Conservation (phyloP, 345 rosid genomes). For the Boechera retrofracta region DNA sequence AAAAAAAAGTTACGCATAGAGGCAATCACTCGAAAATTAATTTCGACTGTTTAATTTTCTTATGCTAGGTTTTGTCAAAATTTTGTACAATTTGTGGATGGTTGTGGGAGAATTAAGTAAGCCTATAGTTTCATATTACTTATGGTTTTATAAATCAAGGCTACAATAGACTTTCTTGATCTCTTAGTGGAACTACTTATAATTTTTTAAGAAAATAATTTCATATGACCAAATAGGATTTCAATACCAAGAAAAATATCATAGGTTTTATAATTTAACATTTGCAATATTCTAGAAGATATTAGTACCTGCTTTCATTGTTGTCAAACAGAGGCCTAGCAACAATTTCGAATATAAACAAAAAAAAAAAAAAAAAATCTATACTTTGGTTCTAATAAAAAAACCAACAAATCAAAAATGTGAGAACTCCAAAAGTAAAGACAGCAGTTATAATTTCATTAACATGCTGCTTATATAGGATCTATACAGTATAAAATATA, state of each 20-base stretch:
- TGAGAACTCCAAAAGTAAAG: constrained; percentile 5
- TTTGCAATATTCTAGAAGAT: neutral
- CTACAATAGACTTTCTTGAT: neutral
- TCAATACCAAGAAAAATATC: neutral
- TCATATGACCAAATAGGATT: neutral
- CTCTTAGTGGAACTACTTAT: neutral
- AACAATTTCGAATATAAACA: neutral
- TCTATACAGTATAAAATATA: neutral
- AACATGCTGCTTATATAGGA: constrained; percentile 3
- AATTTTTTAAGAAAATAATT: neutral
- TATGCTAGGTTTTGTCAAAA: too few relatives aligned
- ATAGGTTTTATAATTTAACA: neutral
- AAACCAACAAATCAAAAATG: neutral
- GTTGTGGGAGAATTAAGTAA: too few relatives aligned
- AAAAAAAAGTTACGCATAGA: too few relatives aligned
- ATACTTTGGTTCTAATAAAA: neutral
- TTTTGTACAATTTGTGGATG: too few relatives aligned
- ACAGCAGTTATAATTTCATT: neutral
- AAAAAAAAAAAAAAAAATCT: too few relatives aligned
- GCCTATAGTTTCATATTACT: too few relatives aligned
- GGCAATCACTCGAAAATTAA: neutral
- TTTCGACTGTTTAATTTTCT: too few relatives aligned
- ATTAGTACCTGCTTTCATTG: neutral
- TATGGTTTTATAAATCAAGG: neutral
- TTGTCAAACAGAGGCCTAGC: neutral